phyloP scores from a whole-genome alignment of 768 basidiomycete genomes.

The Boletellus ananas region DNA sequence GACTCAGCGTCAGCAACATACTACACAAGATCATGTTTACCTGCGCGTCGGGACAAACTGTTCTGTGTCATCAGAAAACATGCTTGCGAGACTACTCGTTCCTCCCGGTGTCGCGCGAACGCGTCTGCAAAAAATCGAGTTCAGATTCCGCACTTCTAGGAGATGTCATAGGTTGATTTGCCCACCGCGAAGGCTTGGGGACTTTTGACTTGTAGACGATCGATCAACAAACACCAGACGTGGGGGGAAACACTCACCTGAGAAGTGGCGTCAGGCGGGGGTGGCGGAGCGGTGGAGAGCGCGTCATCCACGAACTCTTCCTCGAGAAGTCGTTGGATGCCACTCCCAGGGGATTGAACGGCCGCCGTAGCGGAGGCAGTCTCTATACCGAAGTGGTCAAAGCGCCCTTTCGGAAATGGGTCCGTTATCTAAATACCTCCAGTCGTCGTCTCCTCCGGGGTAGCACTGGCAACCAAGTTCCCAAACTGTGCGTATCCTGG shows the following conservation, averaged over 20 bases:
- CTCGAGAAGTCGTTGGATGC: constrained; percentile 11
- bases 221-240: not conserved
- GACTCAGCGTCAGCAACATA: not conserved
- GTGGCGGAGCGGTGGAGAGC: constrained; percentile 52
- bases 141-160: not conserved
- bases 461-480: constrained; percentile 32
- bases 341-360: not conserved
- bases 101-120: constrained; percentile 33
- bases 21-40: constrained; percentile 31
- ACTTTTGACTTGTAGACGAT: constrained; percentile 1
- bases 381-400: not conserved
- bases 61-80: constrained; percentile 44
- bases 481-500: constrained; percentile 73
- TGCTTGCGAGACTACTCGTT: constrained; percentile 21
- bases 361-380: constrained; percentile 7
- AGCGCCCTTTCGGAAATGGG: constrained; percentile 2
- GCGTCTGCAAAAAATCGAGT: constrained; percentile 27
- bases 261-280: constrained; percentile 1
- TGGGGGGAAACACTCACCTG: not conserved
- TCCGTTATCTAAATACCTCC: constrained; percentile 8
- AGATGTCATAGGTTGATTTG: constrained; percentile 9
- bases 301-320: constrained; percentile 55
- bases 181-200: constrained; percentile 49
- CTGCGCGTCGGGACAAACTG: constrained; percentile 69
- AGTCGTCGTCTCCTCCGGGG: constrained; percentile 26